Conservation (phyloP, 2,329 filamentous ascomycete species). For the Nannizziopsis barbatae region DNA sequence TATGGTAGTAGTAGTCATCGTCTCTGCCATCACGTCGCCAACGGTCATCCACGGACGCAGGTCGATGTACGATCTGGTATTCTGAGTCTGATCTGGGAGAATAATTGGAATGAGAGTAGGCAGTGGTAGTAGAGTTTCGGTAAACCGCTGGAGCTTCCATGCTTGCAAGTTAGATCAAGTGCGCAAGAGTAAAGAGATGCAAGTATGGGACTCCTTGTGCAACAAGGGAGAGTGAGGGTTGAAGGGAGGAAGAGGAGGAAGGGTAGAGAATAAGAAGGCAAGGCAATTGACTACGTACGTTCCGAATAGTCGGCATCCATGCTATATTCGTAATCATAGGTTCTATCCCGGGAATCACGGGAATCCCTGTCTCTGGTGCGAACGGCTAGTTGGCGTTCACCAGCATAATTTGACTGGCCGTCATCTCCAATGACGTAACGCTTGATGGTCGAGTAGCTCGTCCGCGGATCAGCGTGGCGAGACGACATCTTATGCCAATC, state of each 20-base stretch:
- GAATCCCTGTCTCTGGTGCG: conserved; percentile 34
- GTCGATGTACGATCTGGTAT: conserved; percentile 50
- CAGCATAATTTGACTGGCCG: conserved; percentile 27
- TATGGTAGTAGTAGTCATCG: conserved; percentile 52
- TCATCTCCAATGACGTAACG: conserved; percentile 43
- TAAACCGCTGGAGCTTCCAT: conserved; percentile 48
- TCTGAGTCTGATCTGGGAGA: conserved; percentile 43
- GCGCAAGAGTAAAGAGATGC: no score
- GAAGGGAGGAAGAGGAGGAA: conserved; percentile 39
- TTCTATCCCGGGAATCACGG: conserved; percentile 27
- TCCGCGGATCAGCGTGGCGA: conserved; percentile 31
- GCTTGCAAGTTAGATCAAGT: conserved; percentile 2
- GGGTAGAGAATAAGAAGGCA: conserved; percentile 37
- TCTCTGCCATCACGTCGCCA: conserved; percentile 40
- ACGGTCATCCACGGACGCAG: conserved; percentile 42
- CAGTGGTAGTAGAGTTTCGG: conserved; percentile 24
- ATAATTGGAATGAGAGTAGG: conserved; percentile 32
- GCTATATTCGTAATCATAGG: conserved; percentile 32
- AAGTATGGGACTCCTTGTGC: no score
- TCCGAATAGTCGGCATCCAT: conserved; percentile 33
- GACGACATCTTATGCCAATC: conserved; percentile 32
- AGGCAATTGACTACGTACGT: conserved; percentile 33
- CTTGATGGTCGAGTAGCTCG: conserved; percentile 38
- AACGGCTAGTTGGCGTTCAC: conserved; percentile 36
- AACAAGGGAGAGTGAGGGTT: conserved; percentile 37